Conservation (phyloP, 1,284 basidiomycete species). For the Cutaneotrichosporon arboriforme region DNA sequence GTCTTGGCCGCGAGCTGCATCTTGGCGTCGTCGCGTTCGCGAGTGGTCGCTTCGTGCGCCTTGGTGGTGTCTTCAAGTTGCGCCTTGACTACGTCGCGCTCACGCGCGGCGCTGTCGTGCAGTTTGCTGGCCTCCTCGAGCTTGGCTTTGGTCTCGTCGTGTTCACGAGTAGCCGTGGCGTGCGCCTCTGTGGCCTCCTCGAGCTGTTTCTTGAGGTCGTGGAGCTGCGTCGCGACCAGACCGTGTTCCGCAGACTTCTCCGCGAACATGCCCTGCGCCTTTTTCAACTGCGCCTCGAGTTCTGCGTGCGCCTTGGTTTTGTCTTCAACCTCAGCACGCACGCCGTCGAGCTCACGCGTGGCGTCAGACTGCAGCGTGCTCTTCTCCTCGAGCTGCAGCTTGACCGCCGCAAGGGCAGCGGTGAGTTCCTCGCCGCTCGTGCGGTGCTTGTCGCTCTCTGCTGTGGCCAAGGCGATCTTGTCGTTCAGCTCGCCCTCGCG, state of each 20-base stretch:
- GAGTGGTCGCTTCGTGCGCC: constrained; percentile 6
- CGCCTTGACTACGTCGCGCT: background rate
- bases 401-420: background rate
- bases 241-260: background rate
- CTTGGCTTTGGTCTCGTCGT: background rate
- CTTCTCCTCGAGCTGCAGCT: constrained; percentile 1
- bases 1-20: constrained; percentile 4
- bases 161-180: constrained; percentile 1
- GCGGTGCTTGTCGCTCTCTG: constrained; percentile 6
- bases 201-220: background rate
- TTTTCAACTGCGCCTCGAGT: constrained; percentile 1
- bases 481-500: constrained; percentile 7
- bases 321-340: constrained; percentile 1
- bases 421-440: background rate
- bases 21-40: background rate
- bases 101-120: background rate
- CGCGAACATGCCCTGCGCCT: background rate
- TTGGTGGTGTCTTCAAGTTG: constrained; percentile 3
- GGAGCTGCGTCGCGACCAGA: background rate
- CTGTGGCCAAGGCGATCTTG: background rate
- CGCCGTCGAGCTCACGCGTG: background rate
- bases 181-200: background rate
- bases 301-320: background rate
- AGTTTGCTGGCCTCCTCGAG: background rate
- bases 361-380: background rate